These are phyloP conservation scores for Diaporthe destruens DNA, from an alignment of 2,329 filamentous ascomycete genomes.

Conservation along the genomic window DNA sequence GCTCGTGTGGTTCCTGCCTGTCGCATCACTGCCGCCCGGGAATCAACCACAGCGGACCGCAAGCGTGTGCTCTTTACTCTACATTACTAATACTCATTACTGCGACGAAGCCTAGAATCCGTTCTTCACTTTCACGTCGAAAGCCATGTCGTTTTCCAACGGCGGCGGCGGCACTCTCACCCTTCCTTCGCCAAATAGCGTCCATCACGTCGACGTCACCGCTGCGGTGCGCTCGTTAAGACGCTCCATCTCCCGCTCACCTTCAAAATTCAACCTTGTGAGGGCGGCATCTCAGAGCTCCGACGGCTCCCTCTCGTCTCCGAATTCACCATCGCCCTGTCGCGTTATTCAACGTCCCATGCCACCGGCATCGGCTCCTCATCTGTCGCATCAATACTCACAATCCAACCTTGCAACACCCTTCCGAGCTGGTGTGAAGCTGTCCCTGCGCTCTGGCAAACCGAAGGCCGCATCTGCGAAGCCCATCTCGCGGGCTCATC, in stretches of 20 bases:
- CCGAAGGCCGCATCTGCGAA: constrained; percentile 67
- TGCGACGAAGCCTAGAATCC: constrained; percentile 16
- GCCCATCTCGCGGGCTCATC: constrained; percentile 68
- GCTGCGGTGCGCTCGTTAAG: constrained; percentile 85
- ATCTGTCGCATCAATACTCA: constrained; percentile 49
- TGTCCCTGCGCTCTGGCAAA: constrained; percentile 74
- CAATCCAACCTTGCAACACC: constrained; percentile 71
- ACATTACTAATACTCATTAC: not conserved
- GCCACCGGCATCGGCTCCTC: constrained; percentile 54
- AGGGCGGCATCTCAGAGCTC: constrained; percentile 62
- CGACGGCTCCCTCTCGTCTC: constrained; percentile 65
- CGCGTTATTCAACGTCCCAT: constrained; percentile 52
- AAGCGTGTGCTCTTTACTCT: not conserved
- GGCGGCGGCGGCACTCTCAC: constrained; percentile 82
- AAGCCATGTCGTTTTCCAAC: constrained; percentile 70
- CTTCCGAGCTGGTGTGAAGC: constrained; percentile 74
- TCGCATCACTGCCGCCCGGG: constrained; percentile 7
- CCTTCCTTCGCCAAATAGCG: constrained; percentile 86
- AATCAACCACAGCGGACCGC: constrained; percentile 4
- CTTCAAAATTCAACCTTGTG: constrained; percentile 83
- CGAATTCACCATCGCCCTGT: constrained; percentile 69
- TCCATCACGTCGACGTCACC: constrained; percentile 81
- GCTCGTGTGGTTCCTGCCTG: constrained; percentile 17
- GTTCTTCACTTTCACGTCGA: not conserved
- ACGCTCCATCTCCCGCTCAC: constrained; percentile 91